phyloP scores from a whole-genome alignment of 768 basidiomycete species.

The Trametopsis cervina region DNA sequence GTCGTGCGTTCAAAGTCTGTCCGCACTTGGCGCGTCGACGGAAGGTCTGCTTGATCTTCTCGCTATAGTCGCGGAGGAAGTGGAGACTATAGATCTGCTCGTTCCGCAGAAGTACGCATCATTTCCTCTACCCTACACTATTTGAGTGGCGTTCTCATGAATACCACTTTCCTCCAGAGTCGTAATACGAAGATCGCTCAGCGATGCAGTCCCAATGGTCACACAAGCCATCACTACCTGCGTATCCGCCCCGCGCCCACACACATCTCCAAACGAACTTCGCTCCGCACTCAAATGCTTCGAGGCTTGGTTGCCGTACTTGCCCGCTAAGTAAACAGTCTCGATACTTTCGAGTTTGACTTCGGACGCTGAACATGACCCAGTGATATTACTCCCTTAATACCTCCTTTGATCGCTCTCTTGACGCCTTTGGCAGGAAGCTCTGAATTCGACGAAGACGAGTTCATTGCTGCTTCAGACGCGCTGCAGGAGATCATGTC shows the following conservation, averaged over 20 bases:
- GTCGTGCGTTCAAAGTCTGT: conserved; percentile 55
- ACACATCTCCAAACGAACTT: conserved; percentile 38
- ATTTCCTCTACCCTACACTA: not conserved
- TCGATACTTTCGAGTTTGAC: not conserved
- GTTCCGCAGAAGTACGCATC: conserved; percentile 61
- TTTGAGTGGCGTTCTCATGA: conserved; percentile 5
- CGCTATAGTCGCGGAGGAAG: conserved; percentile 80
- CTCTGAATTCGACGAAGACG: conserved; percentile 35
- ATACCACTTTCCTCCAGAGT: conserved; percentile 39
- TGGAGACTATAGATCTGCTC: conserved; percentile 67
- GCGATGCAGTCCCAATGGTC: conserved; percentile 64
- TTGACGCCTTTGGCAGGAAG: conserved; percentile 24
- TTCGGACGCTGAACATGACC: not conserved
- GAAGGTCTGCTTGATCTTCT: conserved; percentile 70
- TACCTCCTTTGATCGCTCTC: conserved; percentile 52
- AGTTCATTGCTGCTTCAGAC: conserved; percentile 62
- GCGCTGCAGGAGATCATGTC: conserved; percentile 74
- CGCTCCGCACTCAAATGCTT: conserved; percentile 73
- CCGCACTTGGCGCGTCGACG: conserved; percentile 46
- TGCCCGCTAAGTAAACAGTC: conserved; percentile 56
- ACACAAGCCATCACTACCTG: conserved; percentile 58
- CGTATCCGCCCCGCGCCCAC: conserved; percentile 33
- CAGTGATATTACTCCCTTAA: conserved; percentile 66
- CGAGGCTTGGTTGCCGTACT: conserved; percentile 72
- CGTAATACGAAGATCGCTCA: conserved; percentile 58